Evolutionary conservation across 306 rosid species (phyloP), one percentile per base, ranked within the genome.

Genomic region (Lithocarpus polystachyus): DNA sequence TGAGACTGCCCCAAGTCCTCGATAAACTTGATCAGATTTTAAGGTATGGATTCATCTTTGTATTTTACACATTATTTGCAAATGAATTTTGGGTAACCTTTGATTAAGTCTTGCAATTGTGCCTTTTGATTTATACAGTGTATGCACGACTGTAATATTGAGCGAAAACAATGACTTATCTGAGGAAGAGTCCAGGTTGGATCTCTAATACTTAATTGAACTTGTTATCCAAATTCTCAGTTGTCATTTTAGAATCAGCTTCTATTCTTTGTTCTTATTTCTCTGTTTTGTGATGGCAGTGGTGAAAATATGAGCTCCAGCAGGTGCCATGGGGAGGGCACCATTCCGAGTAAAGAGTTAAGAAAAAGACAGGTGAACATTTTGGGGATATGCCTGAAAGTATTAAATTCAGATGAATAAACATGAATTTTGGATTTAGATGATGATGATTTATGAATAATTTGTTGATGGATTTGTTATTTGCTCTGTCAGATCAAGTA

Each of bases 1-100:
- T 95, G 88, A 87, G 99, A 87, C 80, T 95, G 80, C 95, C 98
- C 57, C 97, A 92, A 87, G 93, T 92, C 85, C 92, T 95, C 57
- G 93, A 89, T 84, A 92, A 92, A 84, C 94, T 95, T 48, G 99
- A 95, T 89, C 99, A 84, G 85, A 92, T 95, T 73, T 86, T 95
- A 82, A 92, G 97, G 99, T 94, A 89, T 56, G 80, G 70, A 53
- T 69, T 71, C 75, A 64, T 37, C 76, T 73, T 79, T 74, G 68
- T 75, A 84, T 64, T 73, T 73, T 2, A 24, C 69, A 20, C 59
- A 29, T 56, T 70, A 23, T 72, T 72, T 76, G 56, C 76, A 69
- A 56, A n/a, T 81, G 51, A 54, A 54, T 56, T 61, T 48, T 28
- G 26, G 40, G 24, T 82, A 80, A 81, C 26, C 76, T 81, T 33